These are phyloP conservation scores for Nicotiana paniculata DNA, from an alignment of 257 asterid species.

Conservation along the genomic window DNA sequence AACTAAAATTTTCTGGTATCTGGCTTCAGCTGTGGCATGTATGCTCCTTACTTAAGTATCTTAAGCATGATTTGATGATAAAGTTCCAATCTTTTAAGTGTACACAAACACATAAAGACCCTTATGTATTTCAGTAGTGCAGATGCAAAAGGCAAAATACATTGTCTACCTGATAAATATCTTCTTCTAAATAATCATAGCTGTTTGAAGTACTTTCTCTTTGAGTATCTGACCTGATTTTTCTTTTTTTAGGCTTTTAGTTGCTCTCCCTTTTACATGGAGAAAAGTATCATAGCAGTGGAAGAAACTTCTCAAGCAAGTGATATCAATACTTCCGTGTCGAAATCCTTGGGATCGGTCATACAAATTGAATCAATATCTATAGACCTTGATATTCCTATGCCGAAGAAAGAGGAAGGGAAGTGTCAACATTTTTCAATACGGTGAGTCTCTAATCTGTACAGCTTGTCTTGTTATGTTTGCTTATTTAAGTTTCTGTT, in stretches of 20 bases:
- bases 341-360: slow-evolving; percentile 39
- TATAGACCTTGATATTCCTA: slow-evolving; percentile 41
- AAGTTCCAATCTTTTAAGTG: neutral
- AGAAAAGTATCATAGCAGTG: slow-evolving; percentile 21
- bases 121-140: neutral
- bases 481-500: neutral
- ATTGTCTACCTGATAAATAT: neutral
- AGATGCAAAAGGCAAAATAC: neutral
- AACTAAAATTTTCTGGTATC: no score
- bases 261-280: slow-evolving; percentile 31
- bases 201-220: neutral
- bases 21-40: no score
- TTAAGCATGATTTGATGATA: neutral
- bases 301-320: slow-evolving; percentile 17
- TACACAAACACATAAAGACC: neutral
- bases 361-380: slow-evolving; percentile 47
- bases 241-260: neutral
- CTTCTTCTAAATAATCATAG: neutral
- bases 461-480: neutral
- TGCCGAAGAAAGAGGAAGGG: slow-evolving; percentile 29
- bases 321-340: slow-evolving; percentile 23
- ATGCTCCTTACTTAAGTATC: neutral
- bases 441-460: slow-evolving; percentile 39
- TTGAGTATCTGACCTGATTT: no score
- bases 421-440: slow-evolving; percentile 56